Evolutionary conservation across 139 green algal species (phyloP).

Genomic region (Chlamydomonas eustigma): DNA sequence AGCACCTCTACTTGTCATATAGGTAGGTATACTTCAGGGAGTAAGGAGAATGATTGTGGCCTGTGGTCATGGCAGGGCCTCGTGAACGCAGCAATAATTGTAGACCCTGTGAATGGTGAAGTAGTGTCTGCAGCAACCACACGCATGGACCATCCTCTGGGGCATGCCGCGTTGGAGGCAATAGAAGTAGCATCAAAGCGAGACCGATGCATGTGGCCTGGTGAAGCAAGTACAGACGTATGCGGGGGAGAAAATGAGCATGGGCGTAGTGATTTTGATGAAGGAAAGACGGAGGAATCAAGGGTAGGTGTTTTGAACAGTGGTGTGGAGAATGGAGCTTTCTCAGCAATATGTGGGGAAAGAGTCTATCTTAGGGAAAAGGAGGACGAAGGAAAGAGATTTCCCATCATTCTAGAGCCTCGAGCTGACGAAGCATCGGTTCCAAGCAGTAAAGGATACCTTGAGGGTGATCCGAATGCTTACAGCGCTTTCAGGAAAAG

Average conservation of each 20-base stretch:
- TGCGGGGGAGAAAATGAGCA: too few relatives aligned
- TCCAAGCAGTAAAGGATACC: not conserved
- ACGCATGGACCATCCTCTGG: constrained; percentile 52
- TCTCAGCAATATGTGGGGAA: too few relatives aligned
- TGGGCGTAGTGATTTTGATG: too few relatives aligned
- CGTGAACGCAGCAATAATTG: not conserved
- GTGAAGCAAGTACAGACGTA: not conserved
- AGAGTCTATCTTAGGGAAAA: not conserved
- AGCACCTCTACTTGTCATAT: too few relatives aligned
- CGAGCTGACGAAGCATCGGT: not conserved
- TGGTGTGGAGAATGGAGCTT: too few relatives aligned
- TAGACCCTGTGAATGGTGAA: not conserved
- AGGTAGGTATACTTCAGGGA: too few relatives aligned
- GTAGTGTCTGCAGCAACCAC: not conserved
- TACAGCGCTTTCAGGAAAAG: not conserved
- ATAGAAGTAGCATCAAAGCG: constrained; percentile 56
- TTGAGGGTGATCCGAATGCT: not conserved
- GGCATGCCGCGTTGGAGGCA: constrained; percentile 75
- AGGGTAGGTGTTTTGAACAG: not conserved
- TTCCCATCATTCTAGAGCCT: too few relatives aligned
- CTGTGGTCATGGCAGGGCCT: not conserved
- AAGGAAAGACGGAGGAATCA: not conserved
- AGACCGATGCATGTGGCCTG: constrained; percentile 55
- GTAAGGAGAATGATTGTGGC: too few relatives aligned
- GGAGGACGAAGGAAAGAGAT: not conserved